These are phyloP conservation scores for Allomyces macrogynus DNA, from an alignment of 192 early-diverging fungal species.

Conservation along the genomic window DNA sequence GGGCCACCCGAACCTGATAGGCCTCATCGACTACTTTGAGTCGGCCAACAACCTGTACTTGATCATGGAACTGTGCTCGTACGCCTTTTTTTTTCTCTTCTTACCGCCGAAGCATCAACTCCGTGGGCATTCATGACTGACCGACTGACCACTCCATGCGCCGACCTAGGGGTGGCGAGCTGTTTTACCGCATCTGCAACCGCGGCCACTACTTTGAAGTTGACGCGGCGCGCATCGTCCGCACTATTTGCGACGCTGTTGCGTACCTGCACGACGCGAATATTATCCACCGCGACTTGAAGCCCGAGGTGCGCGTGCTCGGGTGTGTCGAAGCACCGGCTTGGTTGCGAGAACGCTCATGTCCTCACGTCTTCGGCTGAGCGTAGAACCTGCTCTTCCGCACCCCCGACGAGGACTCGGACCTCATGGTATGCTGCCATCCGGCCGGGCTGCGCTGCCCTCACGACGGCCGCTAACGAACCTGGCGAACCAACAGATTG, in stretches of 20 bases:
- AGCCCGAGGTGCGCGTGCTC: conserved; percentile 13
- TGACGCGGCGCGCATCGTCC: conserved; percentile 56
- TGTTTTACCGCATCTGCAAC: conserved; percentile 64
- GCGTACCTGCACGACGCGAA: conserved; percentile 69
- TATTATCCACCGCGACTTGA: conserved; percentile 48
- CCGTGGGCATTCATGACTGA: not conserved
- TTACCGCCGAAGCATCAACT: conserved; percentile 28
- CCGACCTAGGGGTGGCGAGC: conserved; percentile 54
- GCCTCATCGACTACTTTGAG: conserved; percentile 60
- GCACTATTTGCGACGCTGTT: conserved; percentile 50
- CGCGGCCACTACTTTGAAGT: conserved; percentile 59
- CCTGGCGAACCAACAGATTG: conserved; percentile 18
- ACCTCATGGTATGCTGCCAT: conserved; percentile 20
- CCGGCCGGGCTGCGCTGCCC: conserved; percentile 1
- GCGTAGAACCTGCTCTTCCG: conserved; percentile 61
- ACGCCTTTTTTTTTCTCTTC: conserved; percentile 6
- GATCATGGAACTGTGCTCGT: conserved; percentile 1
- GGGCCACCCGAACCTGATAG: conserved; percentile 48
- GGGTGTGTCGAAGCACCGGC: not conserved
- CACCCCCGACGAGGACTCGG: conserved; percentile 27
- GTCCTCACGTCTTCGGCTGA: too few relatives aligned
- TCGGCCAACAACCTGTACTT: conserved; percentile 34
- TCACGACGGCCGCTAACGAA: too few relatives aligned
- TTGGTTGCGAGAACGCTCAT: conserved; percentile 1
- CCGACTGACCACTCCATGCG: too few relatives aligned